phyloP scores from a whole-genome alignment of 768 basidiomycete species.

The Lactarius trivialis region DNA sequence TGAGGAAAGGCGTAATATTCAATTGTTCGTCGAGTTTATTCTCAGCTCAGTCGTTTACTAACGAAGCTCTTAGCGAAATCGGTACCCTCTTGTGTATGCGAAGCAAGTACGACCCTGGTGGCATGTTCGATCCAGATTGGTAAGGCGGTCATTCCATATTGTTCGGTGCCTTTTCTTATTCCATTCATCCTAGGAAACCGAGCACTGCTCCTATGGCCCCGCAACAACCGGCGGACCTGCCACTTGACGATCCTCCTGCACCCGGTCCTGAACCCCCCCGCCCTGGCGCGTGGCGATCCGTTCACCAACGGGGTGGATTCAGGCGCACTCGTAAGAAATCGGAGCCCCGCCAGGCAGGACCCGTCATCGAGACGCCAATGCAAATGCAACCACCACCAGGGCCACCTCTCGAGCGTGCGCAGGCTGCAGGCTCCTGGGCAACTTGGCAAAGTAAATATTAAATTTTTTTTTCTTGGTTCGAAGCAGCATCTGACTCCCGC shows the following conservation, averaged over 20 bases:
- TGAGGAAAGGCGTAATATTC: constrained; percentile 68
- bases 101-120: constrained; percentile 77
- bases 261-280: constrained; percentile 25
- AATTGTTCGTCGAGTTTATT: constrained; percentile 54
- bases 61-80: constrained; percentile 50
- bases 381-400: neutral
- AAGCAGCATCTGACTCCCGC: constrained; percentile 1
- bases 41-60: neutral
- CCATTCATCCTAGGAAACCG: constrained; percentile 40
- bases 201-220: constrained; percentile 29
- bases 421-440: constrained; percentile 33
- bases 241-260: constrained; percentile 25
- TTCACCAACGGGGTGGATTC: constrained; percentile 20
- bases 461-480: neutral
- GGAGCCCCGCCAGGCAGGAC: constrained; percentile 13
- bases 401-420: constrained; percentile 23
- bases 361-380: constrained; percentile 4
- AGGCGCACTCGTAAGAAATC: constrained; percentile 20
- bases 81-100: constrained; percentile 63
- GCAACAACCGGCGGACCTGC: constrained; percentile 19
- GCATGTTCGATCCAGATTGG: constrained; percentile 84
- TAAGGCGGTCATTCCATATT: constrained; percentile 23
- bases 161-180: neutral
- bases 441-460: constrained; percentile 37
- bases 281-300: constrained; percentile 24